Percentiles rank a stretch among this genome's conserved stretches.
Conservation (phyloP, 306 rosid species). For the Echinosophora koreensis region DNA sequence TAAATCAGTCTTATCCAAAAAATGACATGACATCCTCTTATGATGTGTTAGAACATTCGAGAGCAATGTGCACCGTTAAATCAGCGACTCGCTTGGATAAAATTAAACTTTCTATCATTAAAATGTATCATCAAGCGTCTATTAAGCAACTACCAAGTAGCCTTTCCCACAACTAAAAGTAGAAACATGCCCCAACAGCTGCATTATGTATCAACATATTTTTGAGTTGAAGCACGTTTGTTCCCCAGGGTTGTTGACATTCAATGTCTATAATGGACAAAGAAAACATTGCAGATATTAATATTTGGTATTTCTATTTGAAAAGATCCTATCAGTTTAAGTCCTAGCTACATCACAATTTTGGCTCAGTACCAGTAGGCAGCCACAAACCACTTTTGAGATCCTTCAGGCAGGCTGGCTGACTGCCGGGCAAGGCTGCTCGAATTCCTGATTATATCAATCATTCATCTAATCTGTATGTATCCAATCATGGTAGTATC, state of each 20-base stretch:
- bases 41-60: background rate
- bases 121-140: background rate
- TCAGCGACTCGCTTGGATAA: background rate
- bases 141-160: background rate
- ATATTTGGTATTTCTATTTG: conserved; percentile 35
- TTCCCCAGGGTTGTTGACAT: conserved; percentile 36
- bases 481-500: conserved; percentile 34
- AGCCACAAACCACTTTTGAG: conserved; percentile 25
- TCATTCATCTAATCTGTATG: conserved; percentile 20
- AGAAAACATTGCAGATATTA: conserved; percentile 5
- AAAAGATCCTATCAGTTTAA: background rate
- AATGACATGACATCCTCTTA: background rate
- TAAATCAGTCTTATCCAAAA: background rate
- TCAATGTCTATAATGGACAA: conserved; percentile 1
- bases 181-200: background rate
- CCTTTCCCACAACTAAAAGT: conserved; percentile 12
- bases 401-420: conserved; percentile 25
- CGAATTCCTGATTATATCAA: conserved; percentile 14
- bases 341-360: conserved; percentile 35
- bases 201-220: background rate
- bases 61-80: background rate
- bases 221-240: conserved; percentile 1
- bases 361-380: conserved; percentile 17
- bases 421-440: conserved; percentile 22
- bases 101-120: background rate